These are phyloP conservation scores for Candida tetrigidarum DNA, from an alignment of 1,139 yeast species.

Conservation along the genomic window DNA sequence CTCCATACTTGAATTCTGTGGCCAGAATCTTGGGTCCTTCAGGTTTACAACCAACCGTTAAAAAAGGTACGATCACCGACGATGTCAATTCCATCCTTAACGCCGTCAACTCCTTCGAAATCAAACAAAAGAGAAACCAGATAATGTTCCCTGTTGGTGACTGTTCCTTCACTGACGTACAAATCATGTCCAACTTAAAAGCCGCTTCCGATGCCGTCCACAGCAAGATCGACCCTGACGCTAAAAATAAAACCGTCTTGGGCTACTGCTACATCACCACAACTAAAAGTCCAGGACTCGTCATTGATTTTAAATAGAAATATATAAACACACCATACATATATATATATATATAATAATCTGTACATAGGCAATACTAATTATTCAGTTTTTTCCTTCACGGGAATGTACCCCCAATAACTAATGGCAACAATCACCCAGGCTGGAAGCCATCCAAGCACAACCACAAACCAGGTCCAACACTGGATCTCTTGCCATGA, in stretches of 20 bases:
- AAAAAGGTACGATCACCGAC: slow-evolving; percentile 86
- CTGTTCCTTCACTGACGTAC: slow-evolving; percentile 77
- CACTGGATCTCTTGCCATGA: slow-evolving; percentile 76
- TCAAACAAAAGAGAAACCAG: slow-evolving; percentile 68
- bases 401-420: slow-evolving; percentile 17
- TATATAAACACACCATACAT: no score
- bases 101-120: slow-evolving; percentile 53
- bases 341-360: slow-evolving; percentile 5
- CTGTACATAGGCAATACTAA: slow-evolving; percentile 9
- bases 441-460: slow-evolving; percentile 80
- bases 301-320: slow-evolving; percentile 16
- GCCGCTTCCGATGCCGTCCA: slow-evolving; percentile 71
- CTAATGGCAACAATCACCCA: slow-evolving; percentile 62
- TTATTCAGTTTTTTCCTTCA: slow-evolving; percentile 9
- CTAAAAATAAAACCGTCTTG: slow-evolving; percentile 16
- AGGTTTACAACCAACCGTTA: slow-evolving; percentile 86
- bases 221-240: slow-evolving; percentile 21
- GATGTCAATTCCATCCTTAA: slow-evolving; percentile 43
- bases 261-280: slow-evolving; percentile 16
- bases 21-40: slow-evolving; percentile 87
- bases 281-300: slow-evolving; percentile 17
- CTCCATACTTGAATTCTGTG: slow-evolving; percentile 59
- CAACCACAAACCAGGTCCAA: slow-evolving; percentile 85
- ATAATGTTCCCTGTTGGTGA: slow-evolving; percentile 77
- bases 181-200: slow-evolving; percentile 71